Conservation (phyloP, 2,329 filamentous ascomycete genomes). For the Fusarium sp. region DNA sequence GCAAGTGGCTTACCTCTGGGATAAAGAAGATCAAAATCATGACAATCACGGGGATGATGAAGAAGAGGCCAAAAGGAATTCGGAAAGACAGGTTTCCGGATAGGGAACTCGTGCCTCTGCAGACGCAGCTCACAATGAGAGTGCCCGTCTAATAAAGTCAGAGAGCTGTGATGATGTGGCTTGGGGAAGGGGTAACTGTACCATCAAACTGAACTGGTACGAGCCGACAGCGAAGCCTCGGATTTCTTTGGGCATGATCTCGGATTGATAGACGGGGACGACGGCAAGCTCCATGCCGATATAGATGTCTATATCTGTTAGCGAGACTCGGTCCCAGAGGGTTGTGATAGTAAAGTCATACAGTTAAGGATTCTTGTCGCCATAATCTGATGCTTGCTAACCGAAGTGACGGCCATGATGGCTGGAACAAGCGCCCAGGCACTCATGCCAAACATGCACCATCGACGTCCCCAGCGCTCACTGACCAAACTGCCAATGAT, state of each 20-base stretch:
- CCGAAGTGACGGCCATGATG: conserved; percentile 13
- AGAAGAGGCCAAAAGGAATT: background rate
- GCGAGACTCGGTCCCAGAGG: background rate
- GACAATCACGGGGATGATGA: background rate
- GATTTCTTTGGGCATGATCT: conserved; percentile 37
- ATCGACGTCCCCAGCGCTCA: conserved; percentile 30
- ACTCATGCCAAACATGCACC: conserved; percentile 49
- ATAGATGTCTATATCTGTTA: background rate
- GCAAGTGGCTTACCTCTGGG: background rate
- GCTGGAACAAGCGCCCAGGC: conserved; percentile 40
- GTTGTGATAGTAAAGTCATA: background rate
- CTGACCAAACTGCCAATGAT: conserved; percentile 23
- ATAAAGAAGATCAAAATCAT: background rate
- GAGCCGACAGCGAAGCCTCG: conserved; percentile 40
- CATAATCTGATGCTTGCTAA: conserved; percentile 13
- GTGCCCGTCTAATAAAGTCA: background rate
- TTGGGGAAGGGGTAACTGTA: background rate
- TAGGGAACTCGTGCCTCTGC: background rate
- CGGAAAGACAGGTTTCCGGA: background rate
- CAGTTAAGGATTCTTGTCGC: conserved; percentile 9
- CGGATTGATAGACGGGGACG: conserved; percentile 48
- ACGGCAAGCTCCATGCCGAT: conserved; percentile 26
- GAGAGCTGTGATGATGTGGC: background rate
- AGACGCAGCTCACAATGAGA: background rate
- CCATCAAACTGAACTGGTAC: background rate